Evolutionary conservation across 768 basidiomycete species (phyloP), one percentile per base, ranked within the genome.

Genomic region (Pisolithus marmoratus): DNA sequence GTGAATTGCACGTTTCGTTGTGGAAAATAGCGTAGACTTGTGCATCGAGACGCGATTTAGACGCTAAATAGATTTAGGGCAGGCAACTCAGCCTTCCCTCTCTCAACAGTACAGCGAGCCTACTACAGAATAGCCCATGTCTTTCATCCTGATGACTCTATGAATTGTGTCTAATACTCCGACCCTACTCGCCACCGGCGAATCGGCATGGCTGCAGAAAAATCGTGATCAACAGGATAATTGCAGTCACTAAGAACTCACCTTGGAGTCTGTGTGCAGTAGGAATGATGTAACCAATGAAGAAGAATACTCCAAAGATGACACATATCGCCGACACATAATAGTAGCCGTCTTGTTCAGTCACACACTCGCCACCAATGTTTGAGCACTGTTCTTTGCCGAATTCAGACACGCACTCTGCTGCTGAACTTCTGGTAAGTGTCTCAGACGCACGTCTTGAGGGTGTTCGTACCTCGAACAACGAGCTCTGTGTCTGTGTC

Each of bases 341-440:
- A 68, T 94, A 98, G 70, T 95, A 98, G 11, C 96, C 96, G 68
- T 99, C 96, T 22, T 79, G 78, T 67, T 90, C 83, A 1, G 85
- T 90, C 46, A 88, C 73, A 67, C 96, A 99, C 38, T 74, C 69
- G 1, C 96, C 96, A 11, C 79, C 84, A 49, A 90, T 74, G 2
- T 82, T 80, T 20, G 77, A 73, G 68, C 96, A 98, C 5, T 75
- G 69, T 7, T 78, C 73, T 63, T 94, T 95, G 22, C 95, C 96
- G 53, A 85, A 84, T 12, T 98, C 95, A 5, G 93, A 91, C 34
- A 94, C 87, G 68, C 96, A 98, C 67, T 97, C 95, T 12, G 79
- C 70, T 19, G 84, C 90, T 92, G 58, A 26, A 52, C 48, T 19
- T 24, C 46, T 45, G 54, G 55, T 63, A 29, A 63, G 52, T 22